phyloP scores from a whole-genome alignment of 2,329 filamentous ascomycete genomes.

The Tolypocladium tropicale region DNA sequence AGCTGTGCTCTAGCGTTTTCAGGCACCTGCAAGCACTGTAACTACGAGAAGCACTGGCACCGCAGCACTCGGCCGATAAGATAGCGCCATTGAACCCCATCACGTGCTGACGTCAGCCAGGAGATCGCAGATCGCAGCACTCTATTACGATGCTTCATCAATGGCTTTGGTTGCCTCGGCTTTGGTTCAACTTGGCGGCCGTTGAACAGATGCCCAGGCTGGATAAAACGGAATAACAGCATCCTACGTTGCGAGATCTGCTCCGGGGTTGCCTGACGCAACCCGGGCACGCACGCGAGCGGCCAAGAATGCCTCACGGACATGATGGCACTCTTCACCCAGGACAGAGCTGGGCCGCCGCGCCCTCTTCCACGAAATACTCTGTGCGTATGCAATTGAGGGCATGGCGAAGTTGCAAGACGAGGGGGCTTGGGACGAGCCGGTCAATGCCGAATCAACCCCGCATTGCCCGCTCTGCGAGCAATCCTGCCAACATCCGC shows the following conservation, averaged over 20 bases:
- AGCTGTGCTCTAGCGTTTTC: not conserved
- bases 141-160: too few species aligned
- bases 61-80: not conserved
- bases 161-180: not conserved
- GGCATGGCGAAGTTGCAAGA: not conserved
- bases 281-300: not conserved
- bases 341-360: not conserved
- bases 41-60: too few species aligned
- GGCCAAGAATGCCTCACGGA: not conserved
- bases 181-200: not conserved
- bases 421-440: not conserved
- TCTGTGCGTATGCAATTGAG: too few species aligned
- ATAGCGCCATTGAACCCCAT: not conserved
- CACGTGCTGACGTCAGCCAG: not conserved
- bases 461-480: not conserved
- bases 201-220: not conserved
- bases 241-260: not conserved
- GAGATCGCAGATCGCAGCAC: too few species aligned
- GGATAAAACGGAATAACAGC: not conserved
- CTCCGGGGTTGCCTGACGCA: not conserved
- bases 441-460: not conserved
- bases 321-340: not conserved
- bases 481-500: not conserved
- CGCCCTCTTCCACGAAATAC: too few species aligned
- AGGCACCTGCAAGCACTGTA: not conserved